Conservation (phyloP, 2,329 filamentous ascomycete species). For the Sporothrix euskadiensis region DNA sequence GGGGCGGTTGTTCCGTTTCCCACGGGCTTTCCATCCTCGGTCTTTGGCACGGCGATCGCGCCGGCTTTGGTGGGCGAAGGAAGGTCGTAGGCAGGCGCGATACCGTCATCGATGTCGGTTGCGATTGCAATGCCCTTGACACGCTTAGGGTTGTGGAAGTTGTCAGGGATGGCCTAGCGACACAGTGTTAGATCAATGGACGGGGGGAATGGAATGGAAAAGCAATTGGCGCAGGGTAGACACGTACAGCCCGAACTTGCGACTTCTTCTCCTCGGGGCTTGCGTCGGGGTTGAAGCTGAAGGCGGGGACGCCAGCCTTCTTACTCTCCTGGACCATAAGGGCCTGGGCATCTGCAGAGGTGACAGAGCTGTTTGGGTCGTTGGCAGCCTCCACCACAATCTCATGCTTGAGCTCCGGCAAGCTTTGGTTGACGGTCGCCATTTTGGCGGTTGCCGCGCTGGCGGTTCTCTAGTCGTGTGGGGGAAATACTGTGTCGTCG, state of each 20-base stretch:
- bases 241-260: conserved; percentile 71
- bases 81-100: conserved; percentile 70
- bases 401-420: conserved; percentile 74
- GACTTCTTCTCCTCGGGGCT: conserved; percentile 79
- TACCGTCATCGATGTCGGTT: conserved; percentile 76
- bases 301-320: conserved; percentile 76
- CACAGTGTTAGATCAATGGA: conserved; percentile 11
- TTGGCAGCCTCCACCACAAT: conserved; percentile 75
- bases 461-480: neutral
- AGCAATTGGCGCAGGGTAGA: neutral
- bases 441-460: conserved; percentile 34
- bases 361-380: conserved; percentile 67
- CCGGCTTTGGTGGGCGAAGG: conserved; percentile 72
- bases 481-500: neutral
- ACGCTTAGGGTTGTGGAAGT: conserved; percentile 59
- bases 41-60: conserved; percentile 48
- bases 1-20: conserved; percentile 54
- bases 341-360: conserved; percentile 69
- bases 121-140: conserved; percentile 68
- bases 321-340: conserved; percentile 74
- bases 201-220: neutral
- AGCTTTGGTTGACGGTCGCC: conserved; percentile 36
- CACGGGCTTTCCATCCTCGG: conserved; percentile 48
- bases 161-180: conserved; percentile 60
- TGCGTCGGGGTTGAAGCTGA: conserved; percentile 84